Evolutionary conservation across 1,139 yeast species (phyloP), one percentile per base, ranked within the genome.

Genomic region (Protomyces arabidopsidicola): DNA sequence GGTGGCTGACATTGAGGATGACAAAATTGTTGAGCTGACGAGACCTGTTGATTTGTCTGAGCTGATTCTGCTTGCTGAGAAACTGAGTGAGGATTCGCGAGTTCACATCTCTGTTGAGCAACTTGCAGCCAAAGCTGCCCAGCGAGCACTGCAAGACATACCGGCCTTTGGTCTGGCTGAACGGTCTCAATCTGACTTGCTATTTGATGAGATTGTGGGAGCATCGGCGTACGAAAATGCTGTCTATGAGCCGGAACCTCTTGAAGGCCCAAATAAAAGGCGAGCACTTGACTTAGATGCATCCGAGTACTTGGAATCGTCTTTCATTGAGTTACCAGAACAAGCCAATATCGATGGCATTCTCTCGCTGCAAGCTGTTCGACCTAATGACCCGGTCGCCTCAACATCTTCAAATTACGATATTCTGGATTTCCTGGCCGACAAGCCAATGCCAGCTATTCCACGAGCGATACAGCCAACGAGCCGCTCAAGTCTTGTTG

Each of bases 1-100:
- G 60, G 80, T 79, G 36, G 67, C 73, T 2, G 52, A 53, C 6
- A 55, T 57, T 39, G 66, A 68, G 60, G 73, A 75, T 63, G 57
- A 68, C 56, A 71, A 70, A 51, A 71, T 75, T 24, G 74, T 73
- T 63, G 76, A 78, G 61, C 42, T 58, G 9, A 55, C 56, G 8
- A 65, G 45, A 54, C 64, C 24, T 55, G 72, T 48, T 65, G 67
- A 45, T 65, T 67, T 53, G 70, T 70, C 16, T 6, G 42, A 56
- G 16, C 38, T 64, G 18, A 53, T 60, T 22, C 51, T 53, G n/a
- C 65, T 55, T n/a, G 45, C 51, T 10, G 62, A 64, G 22, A 60
- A 53, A 38, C 42, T 57, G 27, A 24, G 50, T 31, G 55, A 27
- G 12, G 60, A 61, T 20, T 53, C 62, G 12, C 55, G 62, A 8